Evolutionary conservation across 495 filamentous ascomycete species (phyloP).

Genomic region (Penicillium parvum): DNA sequence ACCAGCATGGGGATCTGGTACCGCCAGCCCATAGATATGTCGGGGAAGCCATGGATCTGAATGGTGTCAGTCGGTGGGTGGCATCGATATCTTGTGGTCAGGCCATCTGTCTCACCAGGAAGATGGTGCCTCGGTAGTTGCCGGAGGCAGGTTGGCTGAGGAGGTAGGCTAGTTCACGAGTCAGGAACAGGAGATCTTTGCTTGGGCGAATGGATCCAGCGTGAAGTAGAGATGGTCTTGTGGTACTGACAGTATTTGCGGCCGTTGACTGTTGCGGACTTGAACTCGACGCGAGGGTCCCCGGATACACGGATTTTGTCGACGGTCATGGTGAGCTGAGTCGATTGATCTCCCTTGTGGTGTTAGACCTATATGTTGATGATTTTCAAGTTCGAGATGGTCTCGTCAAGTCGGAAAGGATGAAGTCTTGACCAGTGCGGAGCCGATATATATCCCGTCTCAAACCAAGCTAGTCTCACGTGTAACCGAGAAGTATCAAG

Average conservation of each 20-base stretch:
- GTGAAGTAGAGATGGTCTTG: too few species aligned
- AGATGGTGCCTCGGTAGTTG: conserved; percentile 54
- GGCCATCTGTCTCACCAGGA: conserved; percentile 65
- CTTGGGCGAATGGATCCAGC: too few species aligned
- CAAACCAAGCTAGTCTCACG: not conserved
- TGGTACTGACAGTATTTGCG: conserved; percentile 53
- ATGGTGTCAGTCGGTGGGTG: not conserved
- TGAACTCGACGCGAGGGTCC: conserved; percentile 60
- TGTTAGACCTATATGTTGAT: not conserved
- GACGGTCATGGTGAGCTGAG: conserved; percentile 36
- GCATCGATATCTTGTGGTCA: too few species aligned
- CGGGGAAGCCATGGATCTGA: conserved; percentile 63
- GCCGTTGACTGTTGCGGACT: conserved; percentile 56
- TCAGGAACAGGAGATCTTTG: too few species aligned
- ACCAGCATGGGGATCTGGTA: conserved; percentile 77
- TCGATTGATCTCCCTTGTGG: too few species aligned
- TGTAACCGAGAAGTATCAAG: not conserved
- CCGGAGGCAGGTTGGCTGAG: conserved; percentile 54
- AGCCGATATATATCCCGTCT: conserved; percentile 5
- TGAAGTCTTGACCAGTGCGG: too few species aligned
- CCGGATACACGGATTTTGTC: conserved; percentile 57
- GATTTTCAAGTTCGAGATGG: not conserved
- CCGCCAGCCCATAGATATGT: conserved; percentile 70
- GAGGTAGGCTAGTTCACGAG: conserved; percentile 67
- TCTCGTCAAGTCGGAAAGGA: too few species aligned